Base-by-base conservation (phyloP, 1,284 basidiomycete genomes). In the Marasmius tenuissimus region DNA sequence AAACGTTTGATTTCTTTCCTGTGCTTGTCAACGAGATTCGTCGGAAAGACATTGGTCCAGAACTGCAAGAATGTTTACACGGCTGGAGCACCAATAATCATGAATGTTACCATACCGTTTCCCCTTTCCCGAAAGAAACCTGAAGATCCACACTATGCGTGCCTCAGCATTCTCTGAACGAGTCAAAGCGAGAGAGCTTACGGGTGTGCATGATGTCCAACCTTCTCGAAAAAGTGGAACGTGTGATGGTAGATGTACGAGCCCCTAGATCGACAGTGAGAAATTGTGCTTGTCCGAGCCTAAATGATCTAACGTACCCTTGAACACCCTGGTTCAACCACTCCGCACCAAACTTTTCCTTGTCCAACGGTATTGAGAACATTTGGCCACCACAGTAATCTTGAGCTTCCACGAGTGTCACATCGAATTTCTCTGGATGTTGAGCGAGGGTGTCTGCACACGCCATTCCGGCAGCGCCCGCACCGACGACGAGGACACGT, bases 41-140 rank as follows among this genome's bases (percentile, higher is more conserved):
- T 78, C 12, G 80, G 79, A 69, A 80, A 82, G 52, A 78, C 69
- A 67, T 82, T 82, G 39, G 77, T 76, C 79, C 79, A 82, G 68
- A 82, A 82, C 68, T 62, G 35, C 14, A 45, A 37, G 42, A 16
- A 42, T 49, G 40, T 45, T 53, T 27, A 27, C n/a, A 49, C 33
- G 56, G 45, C 6, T 59, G 45, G 39, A 45, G 27, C 22, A 11
- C 54, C 12, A n/a, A 33, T 38, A 37, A 60, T 7, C 1, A 40
- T 14, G 50, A 4, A 11, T 33, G 9, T n/a, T 35, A 14, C 22
- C 62, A 47, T 56, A 61, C 64, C 16, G 74, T 74, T 57, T 77
- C 74, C 48, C 72, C 79, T 63, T 79, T 79, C 51, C 81, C 80
- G 65, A 82, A 82, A 6, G 77, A 77, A 7, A 81, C 77, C 66